Evolutionary conservation across 805 yeast genomes (phyloP).

Genomic region (Monosporozyma siamensis): DNA sequence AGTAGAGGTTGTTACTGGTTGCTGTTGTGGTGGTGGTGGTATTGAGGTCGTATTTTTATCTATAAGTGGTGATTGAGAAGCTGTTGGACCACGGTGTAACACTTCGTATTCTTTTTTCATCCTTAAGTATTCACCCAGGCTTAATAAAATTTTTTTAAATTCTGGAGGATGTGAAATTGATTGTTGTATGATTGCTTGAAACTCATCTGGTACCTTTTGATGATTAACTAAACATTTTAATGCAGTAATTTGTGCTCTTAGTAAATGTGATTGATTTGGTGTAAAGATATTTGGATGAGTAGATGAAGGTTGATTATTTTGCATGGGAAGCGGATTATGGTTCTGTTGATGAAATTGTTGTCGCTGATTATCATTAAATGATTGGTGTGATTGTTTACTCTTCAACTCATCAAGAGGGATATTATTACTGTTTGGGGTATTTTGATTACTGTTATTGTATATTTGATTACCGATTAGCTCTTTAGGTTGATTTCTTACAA

Average conservation of each 20-base stretch:
- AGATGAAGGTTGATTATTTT: constrained; percentile 1
- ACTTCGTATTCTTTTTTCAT: constrained; percentile 6
- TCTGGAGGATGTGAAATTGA: constrained; percentile 29
- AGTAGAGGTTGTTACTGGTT: too few relatives aligned
- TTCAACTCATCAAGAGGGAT: constrained; percentile 3
- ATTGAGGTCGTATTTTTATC: too few relatives aligned
- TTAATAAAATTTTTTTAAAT: constrained; percentile 24
- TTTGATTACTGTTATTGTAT: not conserved
- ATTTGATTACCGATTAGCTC: not conserved
- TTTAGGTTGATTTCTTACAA: not conserved
- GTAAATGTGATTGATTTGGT: constrained; percentile 23
- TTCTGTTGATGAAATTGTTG: constrained; percentile 3
- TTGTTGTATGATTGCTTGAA: constrained; percentile 22
- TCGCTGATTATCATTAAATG: constrained; percentile 6
- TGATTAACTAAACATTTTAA: constrained; percentile 25
- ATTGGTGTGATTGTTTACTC: too few relatives aligned
- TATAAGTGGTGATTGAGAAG: constrained; percentile 2
- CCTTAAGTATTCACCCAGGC: constrained; percentile 25
- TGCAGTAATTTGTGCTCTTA: constrained; percentile 31
- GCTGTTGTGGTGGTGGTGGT: not conserved
- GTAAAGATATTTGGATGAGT: constrained; percentile 18
- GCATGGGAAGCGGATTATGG: not conserved
- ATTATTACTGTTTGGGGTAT: not conserved
- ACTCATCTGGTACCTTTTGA: constrained; percentile 24
- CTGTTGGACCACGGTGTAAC: not conserved